Base-by-base conservation (phyloP, 257 asterid genomes). In the Scutellaria minor region DNA sequence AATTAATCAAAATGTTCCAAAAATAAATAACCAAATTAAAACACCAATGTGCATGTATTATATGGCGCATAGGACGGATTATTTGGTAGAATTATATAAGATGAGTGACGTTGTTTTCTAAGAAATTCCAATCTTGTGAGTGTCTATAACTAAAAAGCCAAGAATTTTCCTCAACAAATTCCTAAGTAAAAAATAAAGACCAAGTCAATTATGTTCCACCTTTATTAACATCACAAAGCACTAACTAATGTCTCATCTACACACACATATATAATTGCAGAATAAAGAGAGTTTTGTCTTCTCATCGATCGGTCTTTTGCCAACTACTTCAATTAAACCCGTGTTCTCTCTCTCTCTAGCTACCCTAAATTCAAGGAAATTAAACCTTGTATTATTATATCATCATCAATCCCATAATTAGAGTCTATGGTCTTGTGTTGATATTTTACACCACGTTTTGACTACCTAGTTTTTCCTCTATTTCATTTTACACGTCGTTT, bases 201-300 rank as follows among this genome's bases (percentile, higher is more conserved):
- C 66, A 48, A 24, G 79, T 79, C 80, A 73, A 73, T 2, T 18
- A 37, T 18, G 6, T 53, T 52, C 15, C 15, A 15, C 31, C 13
- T 58, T 57, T 73, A 42, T 75, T 74, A 14, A 74, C 81, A 77
- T 77, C 78, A 83, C 73, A 60, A 79, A 74, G 68, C 82, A 79
- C 72, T 78, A 72, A 72, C 48, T 66, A 61, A 42, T 54, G 42
- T 70, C 70, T 59, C 71, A 35, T 64, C 74, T 75, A 51, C 48
- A 46, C 76, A 64, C 47, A 65, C 15, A 46, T 73, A 64, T 39
- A 65, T 31, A 2, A 31, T 57, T 66, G 74, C 75, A 22, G 66
- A 62, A 71, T 58, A 61, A 60, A 24, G 51, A 40, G 42, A 7
- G 31, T 53, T 63, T 81, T 76, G 76, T 57, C 69, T 59, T 71